Evolutionary conservation across 169 alveolate species (phyloP).

Genomic region (Eimeria tenella): DNA sequence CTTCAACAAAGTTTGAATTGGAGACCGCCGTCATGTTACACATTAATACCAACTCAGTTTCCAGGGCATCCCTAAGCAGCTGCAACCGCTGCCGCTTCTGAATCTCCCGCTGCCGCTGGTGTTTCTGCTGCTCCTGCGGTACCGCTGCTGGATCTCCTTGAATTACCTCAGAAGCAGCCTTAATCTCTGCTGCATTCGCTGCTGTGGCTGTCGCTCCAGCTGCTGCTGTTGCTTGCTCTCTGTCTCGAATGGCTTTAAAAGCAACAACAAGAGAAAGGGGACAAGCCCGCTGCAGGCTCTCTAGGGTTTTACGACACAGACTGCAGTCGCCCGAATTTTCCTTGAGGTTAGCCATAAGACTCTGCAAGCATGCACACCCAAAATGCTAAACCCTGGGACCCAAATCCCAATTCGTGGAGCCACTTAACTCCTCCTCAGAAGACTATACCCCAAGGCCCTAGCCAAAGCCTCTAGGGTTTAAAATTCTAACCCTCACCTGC

Average conservation of each 20-base stretch:
- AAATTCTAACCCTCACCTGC: neutral
- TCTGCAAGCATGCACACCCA: constrained; percentile 14
- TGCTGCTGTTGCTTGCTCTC: constrained; percentile 34
- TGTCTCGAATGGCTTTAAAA: constrained; percentile 18
- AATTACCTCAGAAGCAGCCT: neutral
- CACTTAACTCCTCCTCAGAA: too few species aligned
- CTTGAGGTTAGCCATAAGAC: neutral
- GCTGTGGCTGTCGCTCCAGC: constrained; percentile 15
- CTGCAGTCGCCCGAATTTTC: neutral
- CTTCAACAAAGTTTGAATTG: constrained; percentile 74
- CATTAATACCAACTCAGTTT: constrained; percentile 9
- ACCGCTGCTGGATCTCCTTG: neutral
- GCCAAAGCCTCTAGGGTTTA: neutral
- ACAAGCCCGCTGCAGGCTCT: neutral
- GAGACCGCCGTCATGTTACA: constrained; percentile 3
- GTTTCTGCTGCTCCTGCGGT: constrained; percentile 9
- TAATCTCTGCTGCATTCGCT: neutral
- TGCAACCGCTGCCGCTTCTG: constrained; percentile 11
- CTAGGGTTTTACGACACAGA: constrained; percentile 16
- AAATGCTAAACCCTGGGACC: neutral
- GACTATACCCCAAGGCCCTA: neutral
- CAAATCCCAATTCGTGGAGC: neutral
- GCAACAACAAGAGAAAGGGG: constrained; percentile 29
- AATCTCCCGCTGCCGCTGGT: constrained; percentile 10
- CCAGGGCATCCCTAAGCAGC: neutral